Percentiles rank a stretch among this genome's conserved stretches.
phyloP scores from a whole-genome alignment of 805 yeast species.

The Saturnispora serradocipensis region DNA sequence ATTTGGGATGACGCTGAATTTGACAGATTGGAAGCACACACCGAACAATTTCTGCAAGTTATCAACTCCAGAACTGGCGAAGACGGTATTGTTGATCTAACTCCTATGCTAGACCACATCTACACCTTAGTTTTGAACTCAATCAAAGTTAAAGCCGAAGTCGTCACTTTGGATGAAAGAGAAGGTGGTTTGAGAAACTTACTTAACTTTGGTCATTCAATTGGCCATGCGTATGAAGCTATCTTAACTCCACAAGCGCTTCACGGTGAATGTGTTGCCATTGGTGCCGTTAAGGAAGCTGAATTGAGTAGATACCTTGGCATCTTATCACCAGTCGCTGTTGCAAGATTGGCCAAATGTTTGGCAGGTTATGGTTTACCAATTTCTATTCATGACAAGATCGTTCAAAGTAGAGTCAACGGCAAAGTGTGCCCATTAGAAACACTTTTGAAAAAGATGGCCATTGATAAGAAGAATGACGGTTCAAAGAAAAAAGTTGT shows the following conservation, averaged over 20 bases:
- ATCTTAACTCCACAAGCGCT: conserved; percentile 90
- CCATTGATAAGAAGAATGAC: conserved; percentile 93
- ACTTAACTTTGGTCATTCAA: conserved; percentile 91
- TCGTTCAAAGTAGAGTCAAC: conserved; percentile 59
- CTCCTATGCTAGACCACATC: conserved; percentile 62
- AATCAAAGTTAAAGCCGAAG: conserved; percentile 84
- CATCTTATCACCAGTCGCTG: conserved; percentile 83
- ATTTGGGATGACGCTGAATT: conserved; percentile 93
- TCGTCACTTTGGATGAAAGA: conserved; percentile 88
- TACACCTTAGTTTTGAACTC: conserved; percentile 77
- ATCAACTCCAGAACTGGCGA: conserved; percentile 36
- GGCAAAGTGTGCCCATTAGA: conserved; percentile 72
- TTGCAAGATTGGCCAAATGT: conserved; percentile 78
- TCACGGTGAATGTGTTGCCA: conserved; percentile 99
- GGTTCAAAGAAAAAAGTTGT: conserved; percentile 87
- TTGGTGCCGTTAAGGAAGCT: conserved; percentile 91
- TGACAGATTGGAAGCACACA: conserved; percentile 69
- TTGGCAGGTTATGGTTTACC: conserved; percentile 84
- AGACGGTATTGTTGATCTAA: conserved; percentile 49
- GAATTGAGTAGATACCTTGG: conserved; percentile 91
- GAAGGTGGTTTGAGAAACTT: conserved; percentile 91
- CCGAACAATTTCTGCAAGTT: conserved; percentile 59
- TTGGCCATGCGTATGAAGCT: conserved; percentile 99
- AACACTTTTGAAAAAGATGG: conserved; percentile 70
- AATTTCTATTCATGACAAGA: conserved; percentile 61